phyloP scores from a whole-genome alignment of 805 yeast genomes.

The Metschnikowia arizonensis region DNA sequence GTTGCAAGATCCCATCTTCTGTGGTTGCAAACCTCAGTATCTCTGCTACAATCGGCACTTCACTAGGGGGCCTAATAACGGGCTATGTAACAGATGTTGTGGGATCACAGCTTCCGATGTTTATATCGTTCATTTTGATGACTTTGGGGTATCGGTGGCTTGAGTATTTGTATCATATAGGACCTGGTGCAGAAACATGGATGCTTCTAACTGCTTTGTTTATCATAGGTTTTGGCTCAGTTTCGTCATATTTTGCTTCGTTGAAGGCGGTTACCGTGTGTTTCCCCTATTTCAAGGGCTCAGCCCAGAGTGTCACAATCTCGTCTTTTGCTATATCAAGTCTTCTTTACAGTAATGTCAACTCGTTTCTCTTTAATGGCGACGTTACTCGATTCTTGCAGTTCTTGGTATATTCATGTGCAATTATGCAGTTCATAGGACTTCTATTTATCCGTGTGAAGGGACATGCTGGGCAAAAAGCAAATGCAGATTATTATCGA shows the following conservation, averaged over 20 bases:
- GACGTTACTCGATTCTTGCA: conserved; percentile 23
- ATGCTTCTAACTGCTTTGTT: conserved; percentile 27
- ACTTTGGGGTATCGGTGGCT: conserved; percentile 29
- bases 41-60: conserved; percentile 29
- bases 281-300: conserved; percentile 31
- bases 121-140: conserved; percentile 23
- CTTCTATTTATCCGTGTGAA: conserved; percentile 30
- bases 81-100: conserved; percentile 32
- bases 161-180: conserved; percentile 20
- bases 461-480: conserved; percentile 16
- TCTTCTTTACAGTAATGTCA: conserved; percentile 23
- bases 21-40: conserved; percentile 31
- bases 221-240: conserved; percentile 31
- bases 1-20: conserved; percentile 26
- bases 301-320: conserved; percentile 35
- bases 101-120: conserved; percentile 34
- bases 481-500: background rate
- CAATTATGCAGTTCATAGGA: conserved; percentile 25
- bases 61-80: conserved; percentile 31
- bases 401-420: conserved; percentile 24
- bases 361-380: conserved; percentile 21
- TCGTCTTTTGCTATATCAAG: conserved; percentile 37
- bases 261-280: conserved; percentile 32
- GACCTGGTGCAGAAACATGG: conserved; percentile 17
- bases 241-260: conserved; percentile 31